Conservation (phyloP, 2,329 filamentous ascomycete species). For the Claviceps capensis region DNA sequence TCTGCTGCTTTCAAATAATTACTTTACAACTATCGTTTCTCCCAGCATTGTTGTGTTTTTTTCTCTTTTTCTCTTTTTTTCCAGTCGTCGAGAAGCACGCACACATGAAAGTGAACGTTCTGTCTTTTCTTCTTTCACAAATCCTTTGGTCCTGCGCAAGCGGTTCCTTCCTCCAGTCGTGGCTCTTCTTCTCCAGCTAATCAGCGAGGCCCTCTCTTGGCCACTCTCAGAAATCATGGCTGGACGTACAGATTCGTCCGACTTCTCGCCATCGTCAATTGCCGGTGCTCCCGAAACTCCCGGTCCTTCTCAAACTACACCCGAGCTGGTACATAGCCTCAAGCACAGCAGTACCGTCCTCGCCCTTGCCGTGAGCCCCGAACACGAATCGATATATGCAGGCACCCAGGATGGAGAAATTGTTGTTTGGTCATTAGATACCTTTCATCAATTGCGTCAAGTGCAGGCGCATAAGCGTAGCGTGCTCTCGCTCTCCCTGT, state of each 20-base stretch:
- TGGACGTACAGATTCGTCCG: background rate
- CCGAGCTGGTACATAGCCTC: slow-evolving; percentile 61
- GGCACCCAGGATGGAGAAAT: slow-evolving; percentile 92
- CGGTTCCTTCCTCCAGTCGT: too few species aligned
- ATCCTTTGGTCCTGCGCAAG: too few species aligned
- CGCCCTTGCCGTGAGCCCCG: slow-evolving; percentile 64
- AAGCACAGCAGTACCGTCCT: slow-evolving; percentile 69
- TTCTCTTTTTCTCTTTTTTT: background rate
- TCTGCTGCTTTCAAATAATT: background rate
- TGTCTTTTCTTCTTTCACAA: background rate
- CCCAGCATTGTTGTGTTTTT: background rate
- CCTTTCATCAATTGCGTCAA: slow-evolving; percentile 64
- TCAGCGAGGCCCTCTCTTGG: background rate
- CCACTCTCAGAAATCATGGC: background rate
- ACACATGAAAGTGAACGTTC: too few species aligned
- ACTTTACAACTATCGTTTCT: background rate
- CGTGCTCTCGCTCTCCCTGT: slow-evolving; percentile 73
- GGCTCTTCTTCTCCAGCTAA: background rate
- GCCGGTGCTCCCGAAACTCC: slow-evolving; percentile 8
- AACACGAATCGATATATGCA: slow-evolving; percentile 71
- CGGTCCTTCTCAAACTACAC: slow-evolving; percentile 19
- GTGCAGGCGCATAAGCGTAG: slow-evolving; percentile 87
- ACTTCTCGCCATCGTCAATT: slow-evolving; percentile 5
- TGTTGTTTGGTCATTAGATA: slow-evolving; percentile 77
- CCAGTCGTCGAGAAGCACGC: background rate